Conservation (phyloP, 2,329 filamentous ascomycete species). For the Nemania sp. region DNA sequence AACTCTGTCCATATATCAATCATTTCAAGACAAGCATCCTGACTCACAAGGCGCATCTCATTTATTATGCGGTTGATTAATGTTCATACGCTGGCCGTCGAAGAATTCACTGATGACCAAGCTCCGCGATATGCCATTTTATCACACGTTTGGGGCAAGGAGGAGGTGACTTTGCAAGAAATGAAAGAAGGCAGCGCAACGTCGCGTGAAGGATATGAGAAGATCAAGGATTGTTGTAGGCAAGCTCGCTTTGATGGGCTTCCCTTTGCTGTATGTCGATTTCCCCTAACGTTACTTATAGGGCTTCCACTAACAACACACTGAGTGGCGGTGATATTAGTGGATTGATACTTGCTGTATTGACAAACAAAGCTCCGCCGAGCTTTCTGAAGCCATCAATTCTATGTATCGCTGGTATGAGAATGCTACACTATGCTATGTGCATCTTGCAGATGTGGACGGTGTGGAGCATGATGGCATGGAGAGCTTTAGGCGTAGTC, state of each 20-base stretch:
- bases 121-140: slow-evolving; percentile 26
- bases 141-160: slow-evolving; percentile 28
- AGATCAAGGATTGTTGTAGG: slow-evolving; percentile 3
- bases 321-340: slow-evolving; percentile 4
- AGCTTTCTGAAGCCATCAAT: neutral
- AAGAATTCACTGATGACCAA: slow-evolving; percentile 5
- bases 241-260: slow-evolving; percentile 20
- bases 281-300: too few relatives aligned
- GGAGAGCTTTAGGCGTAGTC: slow-evolving; percentile 17
- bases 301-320: slow-evolving; percentile 4
- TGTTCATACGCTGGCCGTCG: slow-evolving; percentile 15
- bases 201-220: slow-evolving; percentile 10
- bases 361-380: neutral
- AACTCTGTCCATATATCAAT: neutral
- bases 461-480: neutral
- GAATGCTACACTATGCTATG: slow-evolving; percentile 28
- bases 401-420: slow-evolving; percentile 20
- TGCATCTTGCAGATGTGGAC: slow-evolving; percentile 22
- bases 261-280: neutral
- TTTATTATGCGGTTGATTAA: slow-evolving; percentile 17
- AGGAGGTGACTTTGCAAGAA: slow-evolving; percentile 29
- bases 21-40: neutral
- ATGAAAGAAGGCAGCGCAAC: slow-evolving; percentile 24
- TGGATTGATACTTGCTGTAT: slow-evolving; percentile 13
- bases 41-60: neutral